A percentile compares a stretch with the other conserved stretches of the same genome.
These are phyloP conservation scores for Pseudozyma flocculosa DNA, from an alignment of 1,284 basidiomycete genomes.

Conservation along the genomic window DNA sequence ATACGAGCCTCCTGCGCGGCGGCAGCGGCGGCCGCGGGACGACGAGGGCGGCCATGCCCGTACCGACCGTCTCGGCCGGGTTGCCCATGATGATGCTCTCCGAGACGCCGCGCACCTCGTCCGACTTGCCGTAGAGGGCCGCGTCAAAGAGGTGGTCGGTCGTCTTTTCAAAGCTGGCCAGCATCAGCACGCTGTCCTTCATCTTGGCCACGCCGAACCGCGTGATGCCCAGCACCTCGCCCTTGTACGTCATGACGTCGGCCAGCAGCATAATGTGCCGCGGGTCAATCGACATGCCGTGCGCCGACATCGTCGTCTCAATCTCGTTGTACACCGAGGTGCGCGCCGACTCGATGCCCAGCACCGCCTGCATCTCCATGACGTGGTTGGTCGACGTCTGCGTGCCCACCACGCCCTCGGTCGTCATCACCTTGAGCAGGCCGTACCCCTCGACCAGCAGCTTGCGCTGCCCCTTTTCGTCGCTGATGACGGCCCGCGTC, in stretches of 20 bases:
- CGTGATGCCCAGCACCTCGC: conserved; percentile 96
- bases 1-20: conserved; percentile 36
- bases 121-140: conserved; percentile 91
- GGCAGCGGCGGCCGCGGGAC: conserved; percentile 35
- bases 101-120: conserved; percentile 91
- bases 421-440: conserved; percentile 94
- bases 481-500: conserved; percentile 52
- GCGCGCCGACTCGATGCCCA: conserved; percentile 96
- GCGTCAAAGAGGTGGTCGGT: conserved; percentile 99
- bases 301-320: conserved; percentile 92
- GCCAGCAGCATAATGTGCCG: conserved; percentile 98
- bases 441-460: conserved; percentile 77
- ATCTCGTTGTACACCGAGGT: conserved; percentile 92
- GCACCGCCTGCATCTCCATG: conserved; percentile 88
- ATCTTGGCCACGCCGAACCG: conserved; percentile 99
- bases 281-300: conserved; percentile 98
- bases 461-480: conserved; percentile 55
- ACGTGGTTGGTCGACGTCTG: conserved; percentile 95
- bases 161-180: conserved; percentile 99
- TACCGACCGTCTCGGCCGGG: conserved; percentile 91
- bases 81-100: conserved; percentile 99
- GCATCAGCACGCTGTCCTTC: conserved; percentile 99
- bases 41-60: conserved; percentile 64
- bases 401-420: conserved; percentile 90
- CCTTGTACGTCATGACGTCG: conserved; percentile 99